Evolutionary conservation across 2,329 filamentous ascomycete species (phyloP).

Genomic region (Arthrobotrys iridis): DNA sequence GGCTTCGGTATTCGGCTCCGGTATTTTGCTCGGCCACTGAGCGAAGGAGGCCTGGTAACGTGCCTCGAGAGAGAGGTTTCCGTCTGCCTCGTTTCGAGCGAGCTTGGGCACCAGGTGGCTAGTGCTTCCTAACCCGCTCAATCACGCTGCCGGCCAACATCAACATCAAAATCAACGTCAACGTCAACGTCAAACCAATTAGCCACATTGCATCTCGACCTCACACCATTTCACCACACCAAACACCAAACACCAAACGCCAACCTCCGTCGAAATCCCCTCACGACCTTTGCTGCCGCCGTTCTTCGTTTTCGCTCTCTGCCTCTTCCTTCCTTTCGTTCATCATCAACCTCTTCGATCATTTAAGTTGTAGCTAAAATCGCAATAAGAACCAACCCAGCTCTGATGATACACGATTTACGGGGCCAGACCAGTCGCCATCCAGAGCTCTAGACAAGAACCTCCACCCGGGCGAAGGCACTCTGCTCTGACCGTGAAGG

Average conservation of each 20-base stretch:
- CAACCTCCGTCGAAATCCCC: constrained; percentile 8
- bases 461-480: neutral
- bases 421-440: constrained; percentile 1
- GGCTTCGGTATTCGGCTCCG: neutral
- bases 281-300: neutral
- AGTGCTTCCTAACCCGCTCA: constrained; percentile 35
- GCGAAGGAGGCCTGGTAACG: neutral
- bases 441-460: constrained; percentile 24
- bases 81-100: neutral
- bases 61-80: neutral
- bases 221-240: neutral
- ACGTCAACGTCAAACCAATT: too few relatives aligned
- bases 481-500: constrained; percentile 41
- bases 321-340: neutral
- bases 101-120: neutral
- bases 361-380: constrained; percentile 42
- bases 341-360: constrained; percentile 9
- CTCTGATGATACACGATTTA: constrained; percentile 31
- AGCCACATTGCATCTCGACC: too few relatives aligned
- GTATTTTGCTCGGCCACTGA: neutral
- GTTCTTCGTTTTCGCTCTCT: neutral
- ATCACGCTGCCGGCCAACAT: constrained; percentile 30
- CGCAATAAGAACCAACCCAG: constrained; percentile 43
- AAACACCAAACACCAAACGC: neutral
- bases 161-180: neutral